These are phyloP conservation scores for Terfezia boudieri DNA, from an alignment of 495 filamentous ascomycete genomes.

Conservation along the genomic window DNA sequence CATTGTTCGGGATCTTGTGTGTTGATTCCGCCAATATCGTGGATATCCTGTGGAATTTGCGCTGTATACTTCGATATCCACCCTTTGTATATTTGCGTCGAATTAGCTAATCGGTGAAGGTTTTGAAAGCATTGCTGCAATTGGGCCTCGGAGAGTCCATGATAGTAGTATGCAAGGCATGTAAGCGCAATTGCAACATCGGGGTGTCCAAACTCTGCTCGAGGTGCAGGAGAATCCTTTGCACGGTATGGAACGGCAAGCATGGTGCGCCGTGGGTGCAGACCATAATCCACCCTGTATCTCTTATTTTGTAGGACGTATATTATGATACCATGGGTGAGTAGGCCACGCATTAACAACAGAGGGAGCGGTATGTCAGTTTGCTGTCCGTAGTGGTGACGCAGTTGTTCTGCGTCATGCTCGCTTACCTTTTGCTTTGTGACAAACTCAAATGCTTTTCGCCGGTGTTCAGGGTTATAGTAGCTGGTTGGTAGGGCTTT, in stretches of 20 bases:
- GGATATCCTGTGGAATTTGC: no score
- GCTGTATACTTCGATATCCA: no score
- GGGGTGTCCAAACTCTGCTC: conserved; percentile 53
- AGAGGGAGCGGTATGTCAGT: no score
- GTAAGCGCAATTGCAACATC: conserved; percentile 47
- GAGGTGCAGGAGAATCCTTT: conserved; percentile 39
- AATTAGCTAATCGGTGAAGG: conserved; percentile 33
- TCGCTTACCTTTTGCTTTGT: no score
- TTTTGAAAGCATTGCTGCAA: conserved; percentile 27
- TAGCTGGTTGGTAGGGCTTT: no score
- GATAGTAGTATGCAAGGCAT: conserved; percentile 45
- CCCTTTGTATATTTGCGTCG: conserved; percentile 28
- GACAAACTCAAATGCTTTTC: no score
- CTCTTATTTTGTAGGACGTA: conserved; percentile 37
- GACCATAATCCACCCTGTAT: conserved; percentile 46
- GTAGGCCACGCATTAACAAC: conserved; percentile 37
- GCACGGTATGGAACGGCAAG: conserved; percentile 49
- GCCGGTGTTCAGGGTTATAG: no score
- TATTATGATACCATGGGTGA: conserved; percentile 32
- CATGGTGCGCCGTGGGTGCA: conserved; percentile 25
- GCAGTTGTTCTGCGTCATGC: no score
- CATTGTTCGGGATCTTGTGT: conserved; percentile 28
- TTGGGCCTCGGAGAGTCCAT: conserved; percentile 33
- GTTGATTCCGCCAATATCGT: conserved; percentile 38
- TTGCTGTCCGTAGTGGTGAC: no score